Base-by-base conservation (phyloP, 495 filamentous ascomycete species). In the Jackrogersella minutella region DNA sequence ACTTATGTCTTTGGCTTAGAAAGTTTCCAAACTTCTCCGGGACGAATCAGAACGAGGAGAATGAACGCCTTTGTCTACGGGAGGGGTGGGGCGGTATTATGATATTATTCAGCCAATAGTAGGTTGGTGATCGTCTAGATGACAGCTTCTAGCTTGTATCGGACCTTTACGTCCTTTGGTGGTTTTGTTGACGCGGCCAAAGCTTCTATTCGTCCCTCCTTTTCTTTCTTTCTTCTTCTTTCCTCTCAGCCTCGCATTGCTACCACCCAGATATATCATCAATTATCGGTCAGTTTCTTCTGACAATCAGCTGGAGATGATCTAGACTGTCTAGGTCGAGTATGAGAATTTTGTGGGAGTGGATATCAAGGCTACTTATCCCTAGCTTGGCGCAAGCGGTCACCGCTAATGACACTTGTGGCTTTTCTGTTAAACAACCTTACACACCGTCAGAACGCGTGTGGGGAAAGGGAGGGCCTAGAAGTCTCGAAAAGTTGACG, bases 71-170 rank as follows among this genome's bases (percentile, higher is more conserved):
- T 14, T 31, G n/a, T n/a, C n/a, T 31, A 13, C 33, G 3, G 19
- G n/a, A 21, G 8, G 31, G 33, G 59, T 50, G 58, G 46, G 53
- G 46, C 1, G 10, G 2, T 13, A 11, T 30, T 47, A 59, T 59
- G 47, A 43, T 33, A 16, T 5, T n/a, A 28, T 55, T 10, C 28
- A 50, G 9, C 58, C 58, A 68, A 63, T 63, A 33, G 59, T 28
- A 63, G 46, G 43, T 46, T n/a, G 9, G 19, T 22, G 66, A 69
- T 69, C 66, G 49, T 36, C 10, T 28, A 9, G 33, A 34, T 60
- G 55, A 63, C 55, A 51, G 54, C n/a, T 60, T 21, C 14, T 64
- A 54, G 66, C 43, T 53, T 49, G 34, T 50, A 69, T 69, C 66
- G 66, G 59, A 19, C 49, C 39, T 50, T 50, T 66, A 22, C 36